These are phyloP conservation scores for Leishmania arabica DNA, from an alignment of 208 protist species.

Conservation along the genomic window DNA sequence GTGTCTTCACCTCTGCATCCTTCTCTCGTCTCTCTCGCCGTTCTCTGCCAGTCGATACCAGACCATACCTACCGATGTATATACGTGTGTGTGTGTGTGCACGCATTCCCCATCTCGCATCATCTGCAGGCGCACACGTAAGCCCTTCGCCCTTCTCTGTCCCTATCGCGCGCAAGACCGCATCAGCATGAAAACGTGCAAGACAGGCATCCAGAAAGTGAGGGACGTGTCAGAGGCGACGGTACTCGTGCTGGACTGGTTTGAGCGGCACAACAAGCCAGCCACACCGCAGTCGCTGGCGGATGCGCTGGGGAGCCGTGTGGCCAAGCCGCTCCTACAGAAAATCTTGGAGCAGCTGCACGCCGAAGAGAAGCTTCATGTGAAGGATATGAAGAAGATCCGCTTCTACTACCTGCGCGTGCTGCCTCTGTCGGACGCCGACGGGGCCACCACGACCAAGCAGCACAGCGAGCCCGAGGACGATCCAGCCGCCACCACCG, in stretches of 20 bases:
- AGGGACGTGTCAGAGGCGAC: slow-evolving; percentile 52
- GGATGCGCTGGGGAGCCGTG: slow-evolving; percentile 83
- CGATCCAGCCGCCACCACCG: neutral
- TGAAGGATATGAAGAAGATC: slow-evolving; percentile 85
- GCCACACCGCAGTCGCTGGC: slow-evolving; percentile 81
- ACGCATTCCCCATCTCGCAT: neutral
- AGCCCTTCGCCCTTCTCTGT: neutral
- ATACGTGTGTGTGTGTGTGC: neutral
- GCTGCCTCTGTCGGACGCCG: neutral
- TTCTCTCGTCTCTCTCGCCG: neutral
- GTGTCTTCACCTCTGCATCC: neutral
- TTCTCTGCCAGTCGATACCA: neutral
- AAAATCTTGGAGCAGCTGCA: slow-evolving; percentile 69
- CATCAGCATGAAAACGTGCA: slow-evolving; percentile 34
- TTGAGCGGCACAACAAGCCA: slow-evolving; percentile 83
- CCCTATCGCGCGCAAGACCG: neutral
- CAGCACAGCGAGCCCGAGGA: neutral
- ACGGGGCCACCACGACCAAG: neutral
- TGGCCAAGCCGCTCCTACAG: slow-evolving; percentile 74
- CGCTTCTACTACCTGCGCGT: slow-evolving; percentile 67
- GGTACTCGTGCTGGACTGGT: slow-evolving; percentile 69
- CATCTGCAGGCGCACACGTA: neutral
- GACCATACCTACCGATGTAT: no score
- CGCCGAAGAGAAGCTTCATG: slow-evolving; percentile 44
- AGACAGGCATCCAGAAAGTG: slow-evolving; percentile 41